These are phyloP conservation scores for Cyclotella choctawhatcheeana DNA, from an alignment of 108 stramenopile species.

Conservation along the genomic window DNA sequence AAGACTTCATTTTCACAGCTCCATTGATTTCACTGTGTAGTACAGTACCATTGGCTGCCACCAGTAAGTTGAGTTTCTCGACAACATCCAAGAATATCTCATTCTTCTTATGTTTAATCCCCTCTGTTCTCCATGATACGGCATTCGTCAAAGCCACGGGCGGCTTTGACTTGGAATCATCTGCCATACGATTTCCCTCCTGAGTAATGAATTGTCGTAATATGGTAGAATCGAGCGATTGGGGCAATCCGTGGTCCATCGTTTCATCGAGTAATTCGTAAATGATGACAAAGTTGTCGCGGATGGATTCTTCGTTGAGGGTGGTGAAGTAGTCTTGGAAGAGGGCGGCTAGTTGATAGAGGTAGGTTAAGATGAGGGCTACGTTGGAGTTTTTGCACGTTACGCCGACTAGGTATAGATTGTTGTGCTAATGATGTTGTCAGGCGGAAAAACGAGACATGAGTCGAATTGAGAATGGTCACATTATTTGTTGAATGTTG, in stretches of 20 bases:
- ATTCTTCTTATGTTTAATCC: conserved; percentile 99
- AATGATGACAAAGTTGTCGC: conserved; percentile 99
- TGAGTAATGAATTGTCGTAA: conserved; percentile 95
- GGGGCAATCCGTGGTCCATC: conserved; percentile 99
- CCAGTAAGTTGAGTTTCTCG: conserved; percentile 98
- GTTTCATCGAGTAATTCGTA: conserved; percentile 99
- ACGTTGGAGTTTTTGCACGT: conserved; percentile 97
- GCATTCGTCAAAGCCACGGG: conserved; percentile 98
- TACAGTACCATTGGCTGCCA: conserved; percentile 97
- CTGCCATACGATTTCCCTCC: conserved; percentile 93
- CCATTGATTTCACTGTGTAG: conserved; percentile 91
- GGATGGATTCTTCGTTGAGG: conserved; percentile 97
- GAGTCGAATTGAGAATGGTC: too few relatives aligned
- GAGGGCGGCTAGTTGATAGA: conserved; percentile 89
- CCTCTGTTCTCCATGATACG: conserved; percentile 98
- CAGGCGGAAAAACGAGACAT: background rate
- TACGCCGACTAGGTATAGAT: conserved; percentile 96
- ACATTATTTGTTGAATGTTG: too few relatives aligned
- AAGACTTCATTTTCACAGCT: conserved; percentile 95
- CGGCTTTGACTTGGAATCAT: conserved; percentile 80
- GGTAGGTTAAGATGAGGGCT: conserved; percentile 91
- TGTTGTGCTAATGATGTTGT: conserved; percentile 80
- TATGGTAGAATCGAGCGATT: conserved; percentile 88
- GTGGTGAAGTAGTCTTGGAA: conserved; percentile 99
- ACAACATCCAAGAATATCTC: conserved; percentile 99